A percentile compares a stretch with the other conserved stretches of the same genome.
Conservation (phyloP, 2,329 filamentous ascomycete genomes). For the Incumbomyces delicatus region DNA sequence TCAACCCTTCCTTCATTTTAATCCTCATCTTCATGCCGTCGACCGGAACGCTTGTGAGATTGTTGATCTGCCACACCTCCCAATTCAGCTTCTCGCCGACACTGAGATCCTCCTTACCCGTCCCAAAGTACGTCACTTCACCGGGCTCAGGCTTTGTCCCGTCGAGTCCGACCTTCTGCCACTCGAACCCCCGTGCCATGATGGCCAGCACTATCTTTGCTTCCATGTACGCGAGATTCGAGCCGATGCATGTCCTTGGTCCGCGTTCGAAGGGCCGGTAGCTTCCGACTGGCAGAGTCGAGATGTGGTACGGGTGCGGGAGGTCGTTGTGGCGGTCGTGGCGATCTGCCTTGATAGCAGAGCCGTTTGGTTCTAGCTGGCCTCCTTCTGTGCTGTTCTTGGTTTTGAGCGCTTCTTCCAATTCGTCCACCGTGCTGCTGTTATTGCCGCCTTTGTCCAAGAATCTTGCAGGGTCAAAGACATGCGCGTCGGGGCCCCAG, state of each 20-base stretch:
- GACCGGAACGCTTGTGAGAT: conserved; percentile 12
- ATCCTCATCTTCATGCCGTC: conserved; percentile 18
- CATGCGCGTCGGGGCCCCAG: conserved; percentile 37
- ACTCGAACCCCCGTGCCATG: conserved; percentile 41
- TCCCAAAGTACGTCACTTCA: background rate
- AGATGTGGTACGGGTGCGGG: conserved; percentile 8
- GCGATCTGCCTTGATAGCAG: too few species aligned
- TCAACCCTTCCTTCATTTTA: conserved; percentile 5
- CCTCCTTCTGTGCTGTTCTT: background rate
- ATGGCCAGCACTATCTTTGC: conserved; percentile 42
- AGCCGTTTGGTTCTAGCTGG: too few species aligned
- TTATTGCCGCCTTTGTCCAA: conserved; percentile 22
- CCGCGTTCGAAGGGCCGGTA: conserved; percentile 49
- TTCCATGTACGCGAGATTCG: conserved; percentile 47
- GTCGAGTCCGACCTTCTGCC: conserved; percentile 24
- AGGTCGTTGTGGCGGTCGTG: conserved; percentile 13
- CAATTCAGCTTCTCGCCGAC: conserved; percentile 7
- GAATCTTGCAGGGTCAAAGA: conserved; percentile 42
- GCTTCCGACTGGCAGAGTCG: conserved; percentile 31
- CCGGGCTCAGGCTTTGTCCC: conserved; percentile 7
- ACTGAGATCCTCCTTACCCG: conserved; percentile 8
- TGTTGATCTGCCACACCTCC: conserved; percentile 13
- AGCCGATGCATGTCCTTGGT: conserved; percentile 47
- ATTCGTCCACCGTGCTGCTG: background rate
- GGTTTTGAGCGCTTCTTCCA: conserved; percentile 2